These are phyloP conservation scores for Ophiostoma tasmaniense DNA, from an alignment of 2,329 filamentous ascomycete species.

Conservation along the genomic window DNA sequence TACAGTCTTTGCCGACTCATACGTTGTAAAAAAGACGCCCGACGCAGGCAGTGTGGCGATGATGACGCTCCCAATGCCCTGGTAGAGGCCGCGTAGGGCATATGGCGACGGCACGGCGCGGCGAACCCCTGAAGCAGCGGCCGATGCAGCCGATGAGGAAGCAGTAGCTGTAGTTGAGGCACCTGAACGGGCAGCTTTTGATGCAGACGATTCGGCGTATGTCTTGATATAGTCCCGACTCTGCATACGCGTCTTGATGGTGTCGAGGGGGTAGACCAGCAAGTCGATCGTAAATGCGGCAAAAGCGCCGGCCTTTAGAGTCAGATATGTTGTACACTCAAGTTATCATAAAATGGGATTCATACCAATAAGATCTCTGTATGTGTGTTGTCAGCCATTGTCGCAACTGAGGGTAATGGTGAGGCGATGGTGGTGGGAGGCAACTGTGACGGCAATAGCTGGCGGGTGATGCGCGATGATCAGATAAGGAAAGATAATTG, in stretches of 20 bases:
- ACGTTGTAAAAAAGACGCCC: conserved; percentile 83
- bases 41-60: conserved; percentile 83
- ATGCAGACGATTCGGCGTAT: conserved; percentile 28
- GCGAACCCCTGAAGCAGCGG: background rate
- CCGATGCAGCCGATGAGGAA: background rate
- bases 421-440: background rate
- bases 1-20: conserved; percentile 64
- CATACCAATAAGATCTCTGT: background rate
- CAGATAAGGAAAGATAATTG: conserved; percentile 5
- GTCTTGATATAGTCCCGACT: conserved; percentile 64
- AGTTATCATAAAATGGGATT: background rate
- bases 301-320: conserved; percentile 63
- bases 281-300: conserved; percentile 82
- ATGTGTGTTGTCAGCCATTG: background rate
- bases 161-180: background rate
- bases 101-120: conserved; percentile 32
- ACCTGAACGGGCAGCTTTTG: background rate
- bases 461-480: conserved; percentile 1
- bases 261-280: conserved; percentile 80
- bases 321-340: background rate
- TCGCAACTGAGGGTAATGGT: background rate
- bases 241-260: conserved; percentile 78
- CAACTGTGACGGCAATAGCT: background rate
- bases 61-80: conserved; percentile 78
- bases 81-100: conserved; percentile 66